Conservation (phyloP, 164 flowering plant species). For the Protea cynaroides region DNA sequence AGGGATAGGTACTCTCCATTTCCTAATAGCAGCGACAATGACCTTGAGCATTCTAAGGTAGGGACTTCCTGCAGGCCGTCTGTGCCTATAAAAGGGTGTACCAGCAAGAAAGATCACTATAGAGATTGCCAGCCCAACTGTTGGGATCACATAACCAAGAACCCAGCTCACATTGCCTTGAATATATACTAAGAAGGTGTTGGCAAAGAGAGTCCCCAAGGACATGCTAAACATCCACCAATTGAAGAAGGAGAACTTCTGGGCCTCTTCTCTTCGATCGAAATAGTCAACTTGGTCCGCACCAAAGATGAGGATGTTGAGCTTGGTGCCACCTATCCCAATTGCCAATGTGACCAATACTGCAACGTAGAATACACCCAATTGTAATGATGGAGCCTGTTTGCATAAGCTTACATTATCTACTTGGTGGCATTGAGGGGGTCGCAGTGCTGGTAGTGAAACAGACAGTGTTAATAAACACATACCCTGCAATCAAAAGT, state of each 20-base stretch:
- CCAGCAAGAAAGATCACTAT: conserved; percentile 17
- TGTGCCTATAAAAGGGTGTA: conserved; percentile 23
- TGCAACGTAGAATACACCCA: conserved; percentile 17
- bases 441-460: conserved; percentile 5
- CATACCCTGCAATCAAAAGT: conserved; percentile 7
- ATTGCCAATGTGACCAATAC: conserved; percentile 18
- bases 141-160: conserved; percentile 24
- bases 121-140: conserved; percentile 19
- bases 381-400: conserved; percentile 8
- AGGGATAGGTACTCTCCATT: conserved; percentile 18
- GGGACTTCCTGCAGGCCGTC: conserved; percentile 22
- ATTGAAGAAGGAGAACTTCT: no score
- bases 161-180: conserved; percentile 29
- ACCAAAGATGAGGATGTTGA: conserved; percentile 22
- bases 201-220: conserved; percentile 25
- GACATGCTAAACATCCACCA: conserved; percentile 31
- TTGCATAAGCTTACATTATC: conserved; percentile 6
- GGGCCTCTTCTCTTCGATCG: conserved; percentile 18
- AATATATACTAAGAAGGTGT: conserved; percentile 26
- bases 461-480: conserved; percentile 12
- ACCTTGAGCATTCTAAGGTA: conserved; percentile 20
- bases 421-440: conserved; percentile 7
- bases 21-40: conserved; percentile 20
- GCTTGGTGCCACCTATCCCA: conserved; percentile 24
- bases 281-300: conserved; percentile 24